Evolutionary conservation across 73 alveolate species (phyloP).

Genomic region (Paramecium pentaurelia): DNA sequence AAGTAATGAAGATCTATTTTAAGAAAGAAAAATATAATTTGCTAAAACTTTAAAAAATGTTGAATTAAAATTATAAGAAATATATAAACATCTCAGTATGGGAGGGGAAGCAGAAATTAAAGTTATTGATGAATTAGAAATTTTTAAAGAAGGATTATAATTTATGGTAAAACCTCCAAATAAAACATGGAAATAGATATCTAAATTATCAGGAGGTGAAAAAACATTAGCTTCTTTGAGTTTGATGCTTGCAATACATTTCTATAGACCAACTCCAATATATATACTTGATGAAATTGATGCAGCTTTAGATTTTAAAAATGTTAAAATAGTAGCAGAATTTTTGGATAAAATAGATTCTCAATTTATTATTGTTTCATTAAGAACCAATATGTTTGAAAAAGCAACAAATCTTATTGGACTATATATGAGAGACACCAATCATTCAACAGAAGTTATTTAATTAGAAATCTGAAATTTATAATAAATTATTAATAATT

Average conservation of each 20-base stretch:
- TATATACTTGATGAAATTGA: constrained; percentile 92
- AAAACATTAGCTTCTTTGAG: constrained; percentile 92
- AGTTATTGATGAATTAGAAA: constrained; percentile 77
- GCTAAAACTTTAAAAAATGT: constrained; percentile 78
- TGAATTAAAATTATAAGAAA: constrained; percentile 74
- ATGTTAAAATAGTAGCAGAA: constrained; percentile 15
- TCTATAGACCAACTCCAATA: constrained; percentile 79
- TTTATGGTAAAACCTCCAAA: constrained; percentile 88
- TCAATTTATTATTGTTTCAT: constrained; percentile 46
- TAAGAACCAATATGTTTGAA: constrained; percentile 58
- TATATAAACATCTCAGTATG: constrained; percentile 70
- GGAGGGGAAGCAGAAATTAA: constrained; percentile 90
- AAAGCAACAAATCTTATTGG: constrained; percentile 29
- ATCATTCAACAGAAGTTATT: neutral
- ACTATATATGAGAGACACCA: neutral
- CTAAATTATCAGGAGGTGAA: constrained; percentile 95
- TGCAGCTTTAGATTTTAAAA: constrained; percentile 74
- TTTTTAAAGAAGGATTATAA: constrained; percentile 83
- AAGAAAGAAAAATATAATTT: constrained; percentile 57
- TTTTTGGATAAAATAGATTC: neutral
- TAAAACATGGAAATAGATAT: constrained; percentile 90
- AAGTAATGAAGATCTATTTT: neutral
- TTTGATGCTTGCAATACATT: constrained; percentile 76
- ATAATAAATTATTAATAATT: neutral
- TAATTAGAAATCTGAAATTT: neutral